Base-by-base conservation (phyloP, 768 basidiomycete genomes). In the Pleurotus salmoneostramineus region DNA sequence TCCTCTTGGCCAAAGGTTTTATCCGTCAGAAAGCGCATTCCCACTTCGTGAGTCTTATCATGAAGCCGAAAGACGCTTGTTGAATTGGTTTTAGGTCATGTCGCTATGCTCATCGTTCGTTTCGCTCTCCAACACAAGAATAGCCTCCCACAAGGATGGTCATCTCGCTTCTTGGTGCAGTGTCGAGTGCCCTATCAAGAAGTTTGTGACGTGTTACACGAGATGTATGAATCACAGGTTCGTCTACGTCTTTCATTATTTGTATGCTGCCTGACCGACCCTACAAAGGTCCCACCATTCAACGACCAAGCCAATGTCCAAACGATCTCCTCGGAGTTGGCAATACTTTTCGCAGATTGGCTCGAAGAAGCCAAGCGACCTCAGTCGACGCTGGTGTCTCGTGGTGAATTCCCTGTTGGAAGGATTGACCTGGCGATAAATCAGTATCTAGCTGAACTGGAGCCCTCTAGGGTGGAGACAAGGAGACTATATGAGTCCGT, bases 201-300 rank as follows among this genome's bases (percentile, higher is more conserved):
- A 58, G 80, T 95, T 55, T 96, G 93, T 84, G 88, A 92, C 63
- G 83, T 89, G 17, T 79, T 93, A 61, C 88, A 92, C 62, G 88
- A 88, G 67, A 88, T 93, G 82, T 91, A 91, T 61, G 89, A 93
- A 68, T 91, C 90, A 27, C 90, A 93, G 75, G 95, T 94, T 70
- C 65, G 77, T 14, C 15, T 34, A 1, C 5, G 34, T 35, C 51
- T 57, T 55, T 55, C 15, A 10, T 15, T 62, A 54, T 32, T 17
- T 55, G 6, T 47, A 14, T 32, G 37, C 11, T 56, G 59, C 21
- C 64, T 58, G 14, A 40, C 6, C 37, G 32, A 3, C 52, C 32
- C 14, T 58, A 34, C 35, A 4, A 61, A 92, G 89, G 81, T 92
- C 17, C 89, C 91, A 12, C 90, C 91, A 5, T 94, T 92, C 76